A percentile compares a stretch with the other conserved stretches of the same genome.
Conservation (phyloP, 768 basidiomycete species). For the Candolleomyces aberdarensis region DNA sequence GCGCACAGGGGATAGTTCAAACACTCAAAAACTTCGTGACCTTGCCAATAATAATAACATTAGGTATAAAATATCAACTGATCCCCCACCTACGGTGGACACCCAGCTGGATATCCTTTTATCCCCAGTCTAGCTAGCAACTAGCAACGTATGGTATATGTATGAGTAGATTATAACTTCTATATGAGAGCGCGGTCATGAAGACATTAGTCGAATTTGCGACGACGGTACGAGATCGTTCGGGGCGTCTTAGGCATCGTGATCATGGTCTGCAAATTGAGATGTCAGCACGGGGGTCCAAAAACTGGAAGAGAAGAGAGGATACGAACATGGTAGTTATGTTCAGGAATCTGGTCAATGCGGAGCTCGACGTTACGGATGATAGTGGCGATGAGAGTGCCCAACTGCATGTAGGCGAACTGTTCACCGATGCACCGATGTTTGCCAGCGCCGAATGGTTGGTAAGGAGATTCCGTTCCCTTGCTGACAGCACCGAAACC, state of each 20-base stretch:
- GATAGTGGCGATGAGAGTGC: constrained; percentile 75
- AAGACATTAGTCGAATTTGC: constrained; percentile 44
- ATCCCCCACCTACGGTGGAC: no score
- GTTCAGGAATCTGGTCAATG: constrained; percentile 69
- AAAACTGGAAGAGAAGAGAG: not conserved
- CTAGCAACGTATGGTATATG: not conserved
- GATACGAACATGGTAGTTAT: constrained; percentile 84
- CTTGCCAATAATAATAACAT: no score
- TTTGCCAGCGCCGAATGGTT: constrained; percentile 96
- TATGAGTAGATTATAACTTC: not conserved
- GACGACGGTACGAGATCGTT: constrained; percentile 62
- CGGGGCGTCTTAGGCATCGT: constrained; percentile 78
- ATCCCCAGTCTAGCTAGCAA: no score
- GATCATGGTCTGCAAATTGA: constrained; percentile 77
- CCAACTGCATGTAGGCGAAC: constrained; percentile 95
- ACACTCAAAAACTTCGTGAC: no score
- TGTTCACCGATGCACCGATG: constrained; percentile 95
- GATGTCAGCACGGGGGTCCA: not conserved
- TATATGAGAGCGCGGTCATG: not conserved
- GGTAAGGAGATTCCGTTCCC: constrained; percentile 93
- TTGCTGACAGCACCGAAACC: constrained; percentile 96
- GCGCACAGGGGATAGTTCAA: no score
- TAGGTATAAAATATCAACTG: no score
- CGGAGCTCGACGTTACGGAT: constrained; percentile 74
- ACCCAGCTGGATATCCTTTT: no score